Evolutionary conservation across 176 grass and related monocot species (phyloP).

Genomic region (Chloris gayana): DNA sequence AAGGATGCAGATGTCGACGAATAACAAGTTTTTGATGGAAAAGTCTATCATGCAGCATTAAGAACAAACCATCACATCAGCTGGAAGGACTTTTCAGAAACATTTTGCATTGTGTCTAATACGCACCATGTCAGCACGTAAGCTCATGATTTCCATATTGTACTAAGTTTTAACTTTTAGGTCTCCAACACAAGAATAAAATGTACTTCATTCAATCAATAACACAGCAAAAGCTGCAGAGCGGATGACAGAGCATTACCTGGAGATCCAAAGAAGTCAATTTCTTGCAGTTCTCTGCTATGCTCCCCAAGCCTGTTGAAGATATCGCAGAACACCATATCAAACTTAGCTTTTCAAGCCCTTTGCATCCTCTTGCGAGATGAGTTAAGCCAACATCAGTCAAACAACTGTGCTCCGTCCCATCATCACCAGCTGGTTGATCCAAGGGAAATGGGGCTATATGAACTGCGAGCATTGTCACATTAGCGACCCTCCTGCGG

Average conservation of each 20-base stretch:
- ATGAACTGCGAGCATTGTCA: neutral
- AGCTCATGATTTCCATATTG: neutral
- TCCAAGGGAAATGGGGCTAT: conserved; percentile 29
- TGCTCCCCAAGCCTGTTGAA: conserved; percentile 63
- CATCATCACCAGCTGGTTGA: conserved; percentile 26
- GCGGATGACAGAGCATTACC: conserved; percentile 42
- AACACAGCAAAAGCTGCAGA: conserved; percentile 22
- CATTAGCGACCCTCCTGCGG: neutral
- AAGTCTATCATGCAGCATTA: neutral
- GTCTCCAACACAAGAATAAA: neutral
- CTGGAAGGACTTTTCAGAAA: neutral
- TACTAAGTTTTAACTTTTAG: neutral
- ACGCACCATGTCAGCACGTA: neutral
- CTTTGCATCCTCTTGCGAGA: conserved; percentile 64
- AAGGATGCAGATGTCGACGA: neutral
- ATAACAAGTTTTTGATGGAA: neutral
- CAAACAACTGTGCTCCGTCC: conserved; percentile 46
- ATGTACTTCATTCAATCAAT: neutral
- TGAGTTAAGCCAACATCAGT: conserved; percentile 66
- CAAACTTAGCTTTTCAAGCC: conserved; percentile 80
- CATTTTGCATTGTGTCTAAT: neutral
- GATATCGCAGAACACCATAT: conserved; percentile 75
- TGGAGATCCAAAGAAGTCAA: conserved; percentile 84
- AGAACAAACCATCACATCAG: neutral
- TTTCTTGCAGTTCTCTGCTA: conserved; percentile 73